Base-by-base conservation (phyloP, 2,329 filamentous ascomycete species). In the Pseudophaeomoniella oleicola region DNA sequence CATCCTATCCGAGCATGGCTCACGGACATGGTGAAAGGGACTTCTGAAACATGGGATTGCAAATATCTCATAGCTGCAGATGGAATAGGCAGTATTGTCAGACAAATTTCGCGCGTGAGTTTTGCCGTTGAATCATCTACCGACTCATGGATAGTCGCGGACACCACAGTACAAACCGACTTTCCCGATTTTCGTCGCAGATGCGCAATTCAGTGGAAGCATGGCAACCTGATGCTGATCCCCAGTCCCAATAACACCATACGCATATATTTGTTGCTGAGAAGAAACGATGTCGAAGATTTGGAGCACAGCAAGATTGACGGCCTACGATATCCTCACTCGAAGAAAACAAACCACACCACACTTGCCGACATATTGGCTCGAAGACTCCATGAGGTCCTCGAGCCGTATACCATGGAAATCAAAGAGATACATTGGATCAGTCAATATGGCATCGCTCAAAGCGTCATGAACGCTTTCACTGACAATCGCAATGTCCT, bases 151-250 rank as follows among this genome's bases (percentile, higher is more conserved):
- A 10, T 32, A 16, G 30, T 32, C 5, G 13, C 30, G 13, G 30
- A 32, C 17, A 16, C 13, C 10, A 5, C 13, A 16, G 30, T 32
- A 14, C 14, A 72, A 50, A 84, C 79, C 0, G 68, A 83, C 48
- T 85, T 85, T 44, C 80, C 81, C 0, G 81, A 88, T 50, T 82
- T 86, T 48, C 78, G 82, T 66, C 78, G 80, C 67, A 79, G 81
- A 63, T 81, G 76, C 47, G 81, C 78, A 1, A 81, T 86, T 40
- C 81, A 85, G 52, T 84, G 79, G 3, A 66, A 73, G 32, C 65
- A 78, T 39, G 81, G 81, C 2, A 84, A 79, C 13, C 77, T 87
- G 50, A 81, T 87, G 73, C 76, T 86, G 3, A 86, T 88, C 39
- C 81, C 81, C 1, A 67, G 79, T 16, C 79, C 83, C 52, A 65